Evolutionary conservation across 192 early-diverging fungal genomes (phyloP).

Genomic region (Radiomyces spectabilis): DNA sequence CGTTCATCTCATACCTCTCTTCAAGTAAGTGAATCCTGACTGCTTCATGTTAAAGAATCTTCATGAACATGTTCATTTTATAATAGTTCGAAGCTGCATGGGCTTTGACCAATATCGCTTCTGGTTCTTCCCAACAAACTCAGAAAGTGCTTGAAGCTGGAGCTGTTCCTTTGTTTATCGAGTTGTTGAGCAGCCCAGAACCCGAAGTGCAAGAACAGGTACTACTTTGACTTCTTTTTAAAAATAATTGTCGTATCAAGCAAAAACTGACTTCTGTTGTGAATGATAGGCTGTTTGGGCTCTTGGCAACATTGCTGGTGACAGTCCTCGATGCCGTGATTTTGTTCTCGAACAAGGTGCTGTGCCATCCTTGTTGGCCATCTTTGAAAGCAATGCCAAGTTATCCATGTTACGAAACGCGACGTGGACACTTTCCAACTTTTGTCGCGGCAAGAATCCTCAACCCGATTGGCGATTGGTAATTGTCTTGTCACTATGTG

Average conservation of each 20-base stretch:
- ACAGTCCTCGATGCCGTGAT: conserved; percentile 30
- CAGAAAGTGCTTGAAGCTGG: conserved; percentile 32
- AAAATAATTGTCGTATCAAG: too few relatives aligned
- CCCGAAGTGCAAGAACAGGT: conserved; percentile 22
- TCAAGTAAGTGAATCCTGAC: conserved; percentile 23
- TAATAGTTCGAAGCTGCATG: conserved; percentile 41
- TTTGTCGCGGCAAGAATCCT: conserved; percentile 97
- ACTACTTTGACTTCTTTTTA: too few relatives aligned
- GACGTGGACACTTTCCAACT: conserved; percentile 98
- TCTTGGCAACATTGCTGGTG: conserved; percentile 44
- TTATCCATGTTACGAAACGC: conserved; percentile 97
- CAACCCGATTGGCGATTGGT: conserved; percentile 84
- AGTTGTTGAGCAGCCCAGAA: conserved; percentile 16
- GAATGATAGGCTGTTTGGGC: conserved; percentile 30
- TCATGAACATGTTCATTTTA: too few relatives aligned
- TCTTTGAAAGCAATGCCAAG: conserved; percentile 90
- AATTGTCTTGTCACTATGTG: too few relatives aligned
- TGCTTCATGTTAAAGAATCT: too few relatives aligned
- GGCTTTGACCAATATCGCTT: conserved; percentile 39
- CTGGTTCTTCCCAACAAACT: conserved; percentile 30
- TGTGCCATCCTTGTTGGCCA: conserved; percentile 75
- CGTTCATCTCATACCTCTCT: conserved; percentile 24
- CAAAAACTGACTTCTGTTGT: neutral
- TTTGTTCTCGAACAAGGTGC: conserved; percentile 52
- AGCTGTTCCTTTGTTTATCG: conserved; percentile 32